Conservation (phyloP, 2,329 filamentous ascomycete species). For the Alternaria ethzedia region DNA sequence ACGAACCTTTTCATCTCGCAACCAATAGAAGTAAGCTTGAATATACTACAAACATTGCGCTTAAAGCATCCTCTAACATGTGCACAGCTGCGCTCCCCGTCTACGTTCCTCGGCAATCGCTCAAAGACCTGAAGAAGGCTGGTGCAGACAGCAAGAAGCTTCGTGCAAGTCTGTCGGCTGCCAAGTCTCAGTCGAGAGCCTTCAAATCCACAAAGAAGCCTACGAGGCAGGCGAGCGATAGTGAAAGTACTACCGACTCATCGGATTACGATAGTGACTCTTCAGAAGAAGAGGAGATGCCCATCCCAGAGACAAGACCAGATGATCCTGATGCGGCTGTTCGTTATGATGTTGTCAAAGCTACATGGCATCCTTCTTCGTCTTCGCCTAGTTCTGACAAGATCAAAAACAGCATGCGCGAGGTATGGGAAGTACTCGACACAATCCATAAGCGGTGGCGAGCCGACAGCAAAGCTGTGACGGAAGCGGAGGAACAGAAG, state of each 20-base stretch:
- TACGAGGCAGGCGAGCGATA: slow-evolving; percentile 48
- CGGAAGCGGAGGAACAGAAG: slow-evolving; percentile 64
- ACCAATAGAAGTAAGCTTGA: slow-evolving; percentile 53
- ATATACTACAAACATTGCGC: neutral
- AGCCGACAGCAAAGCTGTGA: slow-evolving; percentile 61
- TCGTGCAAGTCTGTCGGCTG: slow-evolving; percentile 36
- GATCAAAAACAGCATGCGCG: slow-evolving; percentile 61
- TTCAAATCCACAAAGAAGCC: slow-evolving; percentile 23
- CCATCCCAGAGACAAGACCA: slow-evolving; percentile 60
- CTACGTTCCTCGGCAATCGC: slow-evolving; percentile 53
- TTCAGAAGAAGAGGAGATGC: slow-evolving; percentile 61
- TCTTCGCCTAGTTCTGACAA: slow-evolving; percentile 57
- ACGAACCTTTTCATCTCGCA: slow-evolving; percentile 49
- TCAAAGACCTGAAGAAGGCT: slow-evolving; percentile 53
- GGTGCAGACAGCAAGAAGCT: slow-evolving; percentile 52
- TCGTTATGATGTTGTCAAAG: slow-evolving; percentile 66
- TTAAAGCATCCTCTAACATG: slow-evolving; percentile 23
- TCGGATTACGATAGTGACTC: slow-evolving; percentile 59
- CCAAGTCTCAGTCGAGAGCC: slow-evolving; percentile 30
- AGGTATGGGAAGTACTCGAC: slow-evolving; percentile 66
- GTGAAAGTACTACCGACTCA: slow-evolving; percentile 55
- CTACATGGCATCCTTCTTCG: slow-evolving; percentile 65
- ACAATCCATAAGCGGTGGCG: slow-evolving; percentile 68
- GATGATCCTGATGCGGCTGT: slow-evolving; percentile 60
- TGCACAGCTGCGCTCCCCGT: slow-evolving; percentile 49